Base-by-base conservation (phyloP, 2,329 filamentous ascomycete genomes). In the Pseudocercospora musae region DNA sequence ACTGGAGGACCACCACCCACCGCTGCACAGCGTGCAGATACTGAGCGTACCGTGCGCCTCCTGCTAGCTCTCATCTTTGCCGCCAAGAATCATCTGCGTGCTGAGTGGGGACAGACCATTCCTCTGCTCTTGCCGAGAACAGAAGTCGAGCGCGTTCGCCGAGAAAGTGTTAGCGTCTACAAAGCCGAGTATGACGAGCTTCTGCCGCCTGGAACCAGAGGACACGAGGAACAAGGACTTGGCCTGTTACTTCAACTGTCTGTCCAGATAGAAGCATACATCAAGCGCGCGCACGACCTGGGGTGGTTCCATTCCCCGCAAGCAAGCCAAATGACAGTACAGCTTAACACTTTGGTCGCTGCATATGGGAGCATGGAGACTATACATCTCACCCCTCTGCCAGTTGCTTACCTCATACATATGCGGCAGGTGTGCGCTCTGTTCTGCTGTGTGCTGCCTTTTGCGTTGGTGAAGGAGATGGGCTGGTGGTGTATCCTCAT, bases 351-450 rank as follows among this genome's bases (percentile, higher is more conserved):
- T 0, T 73, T 88, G 18, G 80, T 83, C 15, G 81, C 85, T 63
- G 84, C 85, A 0, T 88, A 86, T 71, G 85, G 85, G 1, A 80
- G 75, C 58, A 87, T 88, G 85, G 86, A 89, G 74, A 87, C 85
- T 0, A 88, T 89, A 46, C 80, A 85, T 62, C 74, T 84, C n/a
- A 88, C 86, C 0, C 85, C 85, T 0, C 82, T 88, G 20, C 86
- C 86, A 1, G 82, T 89, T 7, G 86, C 86, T 4, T 85, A 88
- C 70, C 70, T 88, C 69, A 89, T 89, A 63, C 86, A 88, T 67
- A 84, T 85, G 68, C 84, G 84, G 65, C 86, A 89, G 74, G 86
- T 87, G 0, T 78, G 89, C 0, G 85, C 84, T 0, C 76, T 88
- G 0, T 89, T 86, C 68, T 81, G 82, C 29, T 81, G 79, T 57